phyloP scores from a whole-genome alignment of 2,329 filamentous ascomycete genomes.

The Mollisiaceae sp. region DNA sequence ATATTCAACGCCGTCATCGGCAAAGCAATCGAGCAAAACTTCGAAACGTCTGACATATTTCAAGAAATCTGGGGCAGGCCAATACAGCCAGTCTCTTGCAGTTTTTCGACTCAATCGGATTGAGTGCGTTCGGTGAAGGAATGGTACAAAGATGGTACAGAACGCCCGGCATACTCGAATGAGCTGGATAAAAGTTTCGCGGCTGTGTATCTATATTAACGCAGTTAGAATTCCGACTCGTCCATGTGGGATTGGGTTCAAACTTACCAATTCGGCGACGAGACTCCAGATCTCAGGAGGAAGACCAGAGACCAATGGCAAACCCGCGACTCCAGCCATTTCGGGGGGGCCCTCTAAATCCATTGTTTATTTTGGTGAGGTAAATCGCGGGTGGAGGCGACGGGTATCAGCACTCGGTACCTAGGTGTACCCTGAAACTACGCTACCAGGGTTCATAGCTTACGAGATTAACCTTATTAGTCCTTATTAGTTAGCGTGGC shows the following conservation, averaged over 20 bases:
- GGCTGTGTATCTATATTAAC: not conserved
- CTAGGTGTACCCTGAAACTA: too few species aligned
- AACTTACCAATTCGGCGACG: conserved; percentile 5
- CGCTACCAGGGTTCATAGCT: too few species aligned
- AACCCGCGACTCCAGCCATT: too few species aligned
- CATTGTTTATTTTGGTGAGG: too few species aligned
- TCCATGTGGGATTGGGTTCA: not conserved
- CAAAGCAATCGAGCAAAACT: not conserved
- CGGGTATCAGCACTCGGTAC: too few species aligned
- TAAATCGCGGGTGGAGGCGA: too few species aligned
- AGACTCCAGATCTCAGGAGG: conserved; percentile 11
- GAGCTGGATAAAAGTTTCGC: not conserved
- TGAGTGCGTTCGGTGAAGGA: not conserved
- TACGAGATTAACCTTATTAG: too few species aligned
- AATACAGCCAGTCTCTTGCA: not conserved
- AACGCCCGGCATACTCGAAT: conserved; percentile 5
- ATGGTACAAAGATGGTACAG: not conserved
- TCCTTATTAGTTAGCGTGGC: too few species aligned
- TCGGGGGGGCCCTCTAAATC: too few species aligned
- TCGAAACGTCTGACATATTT: conserved; percentile 1
- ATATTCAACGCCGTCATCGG: not conserved
- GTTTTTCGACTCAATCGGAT: conserved; percentile 7
- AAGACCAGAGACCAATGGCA: not conserved
- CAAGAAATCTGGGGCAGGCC: not conserved
- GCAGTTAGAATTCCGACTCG: not conserved